Percentiles rank a stretch among this genome's conserved stretches.
These are phyloP conservation scores for Saccharum hybrid DNA, from an alignment of 202 grass and related monocot species.

Conservation along the genomic window DNA sequence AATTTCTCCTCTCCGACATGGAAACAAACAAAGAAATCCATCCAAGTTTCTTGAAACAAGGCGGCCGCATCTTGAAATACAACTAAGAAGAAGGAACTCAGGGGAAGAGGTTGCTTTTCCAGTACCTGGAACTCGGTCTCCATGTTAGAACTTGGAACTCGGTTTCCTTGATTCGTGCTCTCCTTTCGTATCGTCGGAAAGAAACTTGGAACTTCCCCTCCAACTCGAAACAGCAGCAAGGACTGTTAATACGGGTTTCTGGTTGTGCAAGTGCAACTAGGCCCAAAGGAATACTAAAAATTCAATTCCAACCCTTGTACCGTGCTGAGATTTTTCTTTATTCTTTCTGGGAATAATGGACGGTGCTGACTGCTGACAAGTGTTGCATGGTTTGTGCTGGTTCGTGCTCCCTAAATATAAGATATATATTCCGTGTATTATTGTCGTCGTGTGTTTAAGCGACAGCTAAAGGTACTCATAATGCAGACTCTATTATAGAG, in stretches of 20 bases:
- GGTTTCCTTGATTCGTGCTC: not conserved
- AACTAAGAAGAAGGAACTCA: not conserved
- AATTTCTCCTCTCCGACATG: not conserved
- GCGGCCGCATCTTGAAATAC: not conserved
- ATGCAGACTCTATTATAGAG: too few relatives aligned
- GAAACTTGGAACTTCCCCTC: not conserved
- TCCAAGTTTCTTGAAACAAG: not conserved
- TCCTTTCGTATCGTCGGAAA: not conserved
- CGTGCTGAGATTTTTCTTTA: too few relatives aligned
- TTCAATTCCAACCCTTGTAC: not conserved
- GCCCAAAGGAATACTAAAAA: not conserved
- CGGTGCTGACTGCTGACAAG: too few relatives aligned
- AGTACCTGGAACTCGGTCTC: conserved; percentile 55
- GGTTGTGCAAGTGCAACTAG: not conserved
- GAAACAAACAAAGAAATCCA: not conserved
- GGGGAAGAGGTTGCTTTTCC: not conserved
- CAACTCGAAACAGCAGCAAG: not conserved
- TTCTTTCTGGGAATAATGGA: too few relatives aligned
- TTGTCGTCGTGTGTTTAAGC: too few relatives aligned
- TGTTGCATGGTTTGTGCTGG: too few relatives aligned
- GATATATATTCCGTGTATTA: too few relatives aligned
- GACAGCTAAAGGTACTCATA: too few relatives aligned
- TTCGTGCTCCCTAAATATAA: too few relatives aligned
- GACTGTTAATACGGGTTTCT: not conserved
- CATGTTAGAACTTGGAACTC: conserved; percentile 14